phyloP scores from a whole-genome alignment of 2,329 filamentous ascomycete genomes.

The Daldinia sp. region DNA sequence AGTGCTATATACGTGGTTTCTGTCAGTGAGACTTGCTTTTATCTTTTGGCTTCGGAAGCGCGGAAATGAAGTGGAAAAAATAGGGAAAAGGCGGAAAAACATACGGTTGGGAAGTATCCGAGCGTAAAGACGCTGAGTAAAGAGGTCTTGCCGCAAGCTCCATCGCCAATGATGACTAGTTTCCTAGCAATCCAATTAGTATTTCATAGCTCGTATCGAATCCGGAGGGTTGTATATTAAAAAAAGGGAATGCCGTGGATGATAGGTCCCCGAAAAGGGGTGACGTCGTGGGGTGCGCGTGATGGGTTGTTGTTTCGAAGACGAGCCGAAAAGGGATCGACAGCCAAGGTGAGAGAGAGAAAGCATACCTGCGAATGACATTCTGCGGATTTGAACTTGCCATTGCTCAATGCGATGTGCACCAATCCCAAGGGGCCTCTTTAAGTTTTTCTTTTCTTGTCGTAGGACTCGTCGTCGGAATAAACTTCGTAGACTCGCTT shows the following conservation, averaged over 20 bases:
- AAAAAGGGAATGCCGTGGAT: constrained; percentile 5
- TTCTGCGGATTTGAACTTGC: constrained; percentile 54
- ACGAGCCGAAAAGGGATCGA: constrained; percentile 34
- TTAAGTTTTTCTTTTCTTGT: constrained; percentile 1
- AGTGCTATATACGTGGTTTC: constrained; percentile 61
- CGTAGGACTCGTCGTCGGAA: constrained; percentile 34
- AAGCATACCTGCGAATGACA: constrained; percentile 59
- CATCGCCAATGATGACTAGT: constrained; percentile 59
- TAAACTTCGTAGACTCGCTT: constrained; percentile 21
- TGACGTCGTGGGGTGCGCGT: constrained; percentile 32
- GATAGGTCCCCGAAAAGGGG: constrained; percentile 18
- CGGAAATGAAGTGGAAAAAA: constrained; percentile 16
- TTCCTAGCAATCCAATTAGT: constrained; percentile 48
- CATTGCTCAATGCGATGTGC: constrained; percentile 46
- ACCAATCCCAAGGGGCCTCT: constrained; percentile 28
- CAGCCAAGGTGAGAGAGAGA: constrained; percentile 27
- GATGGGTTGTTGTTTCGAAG: constrained; percentile 24
- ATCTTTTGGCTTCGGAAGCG: constrained; percentile 2
- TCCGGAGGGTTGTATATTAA: not conserved
- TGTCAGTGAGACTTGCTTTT: constrained; percentile 46
- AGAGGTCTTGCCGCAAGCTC: constrained; percentile 98
- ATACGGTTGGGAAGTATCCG: constrained; percentile 96
- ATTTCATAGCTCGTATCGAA: constrained; percentile 10
- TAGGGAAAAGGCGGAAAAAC: constrained; percentile 57
- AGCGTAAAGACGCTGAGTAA: constrained; percentile 97